A percentile compares a stretch with the other conserved stretches of the same genome.
Conservation (phyloP, 2,329 filamentous ascomycete genomes). For the Pseudogymnoascus sp. region DNA sequence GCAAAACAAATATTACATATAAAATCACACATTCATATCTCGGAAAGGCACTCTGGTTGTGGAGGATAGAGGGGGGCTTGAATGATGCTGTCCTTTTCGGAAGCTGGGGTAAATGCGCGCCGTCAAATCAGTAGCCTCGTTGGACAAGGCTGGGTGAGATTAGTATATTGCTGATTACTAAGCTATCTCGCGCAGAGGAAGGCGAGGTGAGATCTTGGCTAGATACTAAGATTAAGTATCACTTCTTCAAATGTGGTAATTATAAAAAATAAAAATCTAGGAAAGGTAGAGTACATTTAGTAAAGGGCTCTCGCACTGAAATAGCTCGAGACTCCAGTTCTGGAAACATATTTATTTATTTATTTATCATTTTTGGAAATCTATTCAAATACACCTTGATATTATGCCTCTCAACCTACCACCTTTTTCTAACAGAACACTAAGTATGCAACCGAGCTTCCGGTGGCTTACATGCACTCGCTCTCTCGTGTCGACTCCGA, state of each 20-base stretch:
- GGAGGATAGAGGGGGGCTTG: not conserved
- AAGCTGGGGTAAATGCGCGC: slow-evolving; percentile 1
- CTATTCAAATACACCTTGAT: not conserved
- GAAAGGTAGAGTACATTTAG: not conserved
- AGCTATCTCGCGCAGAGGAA: not conserved
- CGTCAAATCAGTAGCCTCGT: not conserved
- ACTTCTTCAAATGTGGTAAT: not conserved
- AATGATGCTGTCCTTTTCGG: slow-evolving; percentile 1
- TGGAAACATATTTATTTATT: not conserved
- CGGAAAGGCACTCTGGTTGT: not conserved
- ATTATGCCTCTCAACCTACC: not conserved
- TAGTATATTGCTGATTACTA: not conserved
- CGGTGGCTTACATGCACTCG: not conserved
- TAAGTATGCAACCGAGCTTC: not conserved
- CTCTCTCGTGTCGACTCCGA: not conserved
- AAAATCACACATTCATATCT: not conserved
- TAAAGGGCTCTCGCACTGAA: too few relatives aligned
- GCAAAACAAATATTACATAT: not conserved
- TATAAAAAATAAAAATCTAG: not conserved
- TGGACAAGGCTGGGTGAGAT: not conserved
- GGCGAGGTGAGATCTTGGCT: not conserved
- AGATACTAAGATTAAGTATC: too few relatives aligned
- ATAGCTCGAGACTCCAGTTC: not conserved
- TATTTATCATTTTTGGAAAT: not conserved
- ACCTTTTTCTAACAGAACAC: not conserved